Base-by-base conservation (phyloP, 2,329 filamentous ascomycete genomes). In the Botrytis fabae region DNA sequence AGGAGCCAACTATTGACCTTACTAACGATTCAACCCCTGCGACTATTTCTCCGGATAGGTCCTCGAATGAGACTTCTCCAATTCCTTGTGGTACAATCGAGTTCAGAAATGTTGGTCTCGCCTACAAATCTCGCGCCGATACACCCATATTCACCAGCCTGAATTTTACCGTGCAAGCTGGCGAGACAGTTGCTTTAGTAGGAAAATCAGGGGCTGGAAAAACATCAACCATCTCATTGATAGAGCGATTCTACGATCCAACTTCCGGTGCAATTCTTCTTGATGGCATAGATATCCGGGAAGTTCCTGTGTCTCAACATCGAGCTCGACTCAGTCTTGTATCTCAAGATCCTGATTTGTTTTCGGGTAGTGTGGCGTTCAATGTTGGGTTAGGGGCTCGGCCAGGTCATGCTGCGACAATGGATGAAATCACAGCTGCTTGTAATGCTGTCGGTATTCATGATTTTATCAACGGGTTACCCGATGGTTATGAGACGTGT, bases 361-460 rank as follows among this genome's bases (percentile, higher is more conserved):
- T 90, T 76, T 83, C 86, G 40, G 88, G 88, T 20, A 87, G 82
- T 22, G 81, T 90, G 40, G 82, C 81, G 4, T 89, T 89, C 81
- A 90, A 90, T 79, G 82, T 90, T 38, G 83, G 84, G 0, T 82
- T 90, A 1, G 88, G 88, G 12, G 84, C 85, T 0, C 83, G 85
- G 4, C 89, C 89, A 1, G 86, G 85, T 20, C 83, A 86, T 60
- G 85, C 85, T 44, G 87, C 87, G 1, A 87, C 85, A 0, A 83
- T 88, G 66, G 86, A 84, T 22, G 90, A 92, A 64, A 89, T 93
- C 68, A 85, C 90, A 75, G 87, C 88, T 70, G 91, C 91, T 0
- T 93, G 91, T 78, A 86, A 86, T 74, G 82, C 91, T 25, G 91
- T 90, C 40, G 91, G 91, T 77, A 91, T 93, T 75, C 90, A 93